Conservation (phyloP, 2,329 filamentous ascomycete species). For the Ophiocordyceps sinensis region DNA sequence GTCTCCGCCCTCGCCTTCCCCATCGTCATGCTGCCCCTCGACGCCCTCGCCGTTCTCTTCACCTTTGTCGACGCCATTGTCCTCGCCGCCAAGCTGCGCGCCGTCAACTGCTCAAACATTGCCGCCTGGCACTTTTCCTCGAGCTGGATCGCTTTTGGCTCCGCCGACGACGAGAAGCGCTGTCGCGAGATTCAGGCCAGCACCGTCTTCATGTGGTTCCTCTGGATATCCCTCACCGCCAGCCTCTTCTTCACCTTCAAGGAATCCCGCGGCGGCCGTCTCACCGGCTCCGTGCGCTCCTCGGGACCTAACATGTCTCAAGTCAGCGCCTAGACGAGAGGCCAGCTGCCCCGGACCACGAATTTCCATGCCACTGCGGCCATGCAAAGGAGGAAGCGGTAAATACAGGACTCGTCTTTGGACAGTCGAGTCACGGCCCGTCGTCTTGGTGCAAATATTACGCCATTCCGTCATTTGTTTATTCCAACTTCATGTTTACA, state of each 20-base stretch:
- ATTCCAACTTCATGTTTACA: too few relatives aligned
- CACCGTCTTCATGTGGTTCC: conserved; percentile 67
- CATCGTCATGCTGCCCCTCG: conserved; percentile 38
- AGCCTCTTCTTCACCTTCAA: conserved; percentile 40
- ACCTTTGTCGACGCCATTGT: conserved; percentile 58
- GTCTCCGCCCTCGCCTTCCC: conserved; percentile 37
- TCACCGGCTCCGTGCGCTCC: conserved; percentile 26
- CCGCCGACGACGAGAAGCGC: conserved; percentile 42
- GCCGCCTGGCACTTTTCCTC: conserved; percentile 13
- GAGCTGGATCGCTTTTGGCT: conserved; percentile 50
- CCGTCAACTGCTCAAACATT: conserved; percentile 51
- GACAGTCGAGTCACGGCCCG: too few relatives aligned
- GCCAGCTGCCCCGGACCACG: too few relatives aligned
- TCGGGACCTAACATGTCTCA: conserved; percentile 41
- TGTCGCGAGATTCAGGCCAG: conserved; percentile 65
- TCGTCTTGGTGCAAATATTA: too few relatives aligned
- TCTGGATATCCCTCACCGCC: conserved; percentile 47
- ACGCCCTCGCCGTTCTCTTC: conserved; percentile 48
- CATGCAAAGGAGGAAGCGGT: too few relatives aligned
- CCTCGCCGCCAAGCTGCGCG: conserved; percentile 53
- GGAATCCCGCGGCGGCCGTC: conserved; percentile 29
- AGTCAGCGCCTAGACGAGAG: conserved; percentile 28
- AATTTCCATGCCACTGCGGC: too few relatives aligned
- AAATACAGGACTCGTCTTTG: too few relatives aligned
- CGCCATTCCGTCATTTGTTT: too few relatives aligned